phyloP scores from a whole-genome alignment of 2,329 filamentous ascomycete species.

The Colletotrichum brevisporum region DNA sequence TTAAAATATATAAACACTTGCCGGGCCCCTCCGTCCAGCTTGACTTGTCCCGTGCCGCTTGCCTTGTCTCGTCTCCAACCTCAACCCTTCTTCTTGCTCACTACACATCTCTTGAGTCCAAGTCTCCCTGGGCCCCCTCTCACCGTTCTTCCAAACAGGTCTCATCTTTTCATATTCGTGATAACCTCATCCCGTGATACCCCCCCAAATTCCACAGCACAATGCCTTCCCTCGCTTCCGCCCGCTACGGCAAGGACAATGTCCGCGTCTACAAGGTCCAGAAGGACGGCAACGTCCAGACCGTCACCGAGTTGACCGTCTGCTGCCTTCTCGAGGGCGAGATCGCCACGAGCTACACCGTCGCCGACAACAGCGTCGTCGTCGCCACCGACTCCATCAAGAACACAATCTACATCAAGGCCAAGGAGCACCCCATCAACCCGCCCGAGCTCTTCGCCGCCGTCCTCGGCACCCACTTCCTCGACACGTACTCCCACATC shows the following conservation, averaged over 20 bases:
- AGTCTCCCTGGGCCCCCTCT: constrained; percentile 3
- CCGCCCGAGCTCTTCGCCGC: constrained; percentile 93
- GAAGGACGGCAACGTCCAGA: constrained; percentile 83
- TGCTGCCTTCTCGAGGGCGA: constrained; percentile 93
- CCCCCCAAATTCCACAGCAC: constrained; percentile 11
- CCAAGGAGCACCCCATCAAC: constrained; percentile 92
- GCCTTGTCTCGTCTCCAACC: constrained; percentile 21
- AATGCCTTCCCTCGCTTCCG: constrained; percentile 71
- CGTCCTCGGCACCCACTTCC: constrained; percentile 88
- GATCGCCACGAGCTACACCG: constrained; percentile 91
- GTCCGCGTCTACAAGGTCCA: constrained; percentile 97
- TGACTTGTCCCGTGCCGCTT: constrained; percentile 13
- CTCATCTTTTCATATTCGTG: constrained; percentile 16
- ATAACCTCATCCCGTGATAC: constrained; percentile 17
- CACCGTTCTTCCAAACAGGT: neutral
- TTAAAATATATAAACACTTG: constrained; percentile 30
- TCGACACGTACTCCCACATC: constrained; percentile 91
- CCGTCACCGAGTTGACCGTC: constrained; percentile 94
- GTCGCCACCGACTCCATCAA: constrained; percentile 99
- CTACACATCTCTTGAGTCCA: neutral
- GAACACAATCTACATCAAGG: constrained; percentile 95
- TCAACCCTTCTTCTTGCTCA: neutral
- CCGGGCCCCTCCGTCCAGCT: constrained; percentile 13
- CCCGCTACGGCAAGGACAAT: constrained; percentile 96
- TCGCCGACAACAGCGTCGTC: constrained; percentile 93